Conservation (phyloP, 2,329 filamentous ascomycete species). For the Cytospora piceicola region DNA sequence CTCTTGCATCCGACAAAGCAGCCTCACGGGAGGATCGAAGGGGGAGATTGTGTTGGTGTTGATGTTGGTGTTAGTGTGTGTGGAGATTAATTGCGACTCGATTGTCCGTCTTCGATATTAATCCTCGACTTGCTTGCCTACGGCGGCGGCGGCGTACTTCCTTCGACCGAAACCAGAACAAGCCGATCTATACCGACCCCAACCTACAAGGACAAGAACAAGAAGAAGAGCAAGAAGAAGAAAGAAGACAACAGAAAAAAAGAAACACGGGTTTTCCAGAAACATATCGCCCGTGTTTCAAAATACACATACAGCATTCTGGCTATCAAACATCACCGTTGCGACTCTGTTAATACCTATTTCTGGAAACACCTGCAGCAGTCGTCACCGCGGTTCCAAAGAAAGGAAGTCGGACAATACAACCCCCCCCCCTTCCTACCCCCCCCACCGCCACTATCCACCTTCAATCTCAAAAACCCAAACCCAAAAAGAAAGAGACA, state of each 20-base stretch:
- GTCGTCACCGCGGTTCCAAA: slow-evolving; percentile 4
- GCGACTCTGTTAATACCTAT: not conserved
- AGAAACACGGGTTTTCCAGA: not conserved
- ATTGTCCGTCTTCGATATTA: slow-evolving; percentile 11
- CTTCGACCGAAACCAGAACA: not conserved
- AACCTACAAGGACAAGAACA: not conserved
- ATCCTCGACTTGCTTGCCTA: slow-evolving; percentile 3
- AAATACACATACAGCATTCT: not conserved
- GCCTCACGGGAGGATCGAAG: not conserved
- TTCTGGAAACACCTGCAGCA: not conserved
- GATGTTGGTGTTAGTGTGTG: not conserved
- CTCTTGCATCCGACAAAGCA: not conserved
- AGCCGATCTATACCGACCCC: not conserved
- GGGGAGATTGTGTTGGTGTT: not conserved
- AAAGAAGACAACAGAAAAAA: no score
- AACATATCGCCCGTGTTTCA: not conserved
- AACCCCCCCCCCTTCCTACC: no score
- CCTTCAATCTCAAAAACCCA: not conserved
- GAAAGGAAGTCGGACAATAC: not conserved
- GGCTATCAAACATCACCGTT: not conserved
- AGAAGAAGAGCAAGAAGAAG: not conserved
- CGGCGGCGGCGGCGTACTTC: slow-evolving; percentile 3
- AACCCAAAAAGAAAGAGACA: not conserved
- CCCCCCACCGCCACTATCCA: not conserved
- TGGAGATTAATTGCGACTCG: slow-evolving; percentile 1